Percentiles rank a stretch among this genome's conserved stretches.
phyloP scores from a whole-genome alignment of 2,329 filamentous ascomycete genomes.

The Pseudogymnoascus verrucosus region DNA sequence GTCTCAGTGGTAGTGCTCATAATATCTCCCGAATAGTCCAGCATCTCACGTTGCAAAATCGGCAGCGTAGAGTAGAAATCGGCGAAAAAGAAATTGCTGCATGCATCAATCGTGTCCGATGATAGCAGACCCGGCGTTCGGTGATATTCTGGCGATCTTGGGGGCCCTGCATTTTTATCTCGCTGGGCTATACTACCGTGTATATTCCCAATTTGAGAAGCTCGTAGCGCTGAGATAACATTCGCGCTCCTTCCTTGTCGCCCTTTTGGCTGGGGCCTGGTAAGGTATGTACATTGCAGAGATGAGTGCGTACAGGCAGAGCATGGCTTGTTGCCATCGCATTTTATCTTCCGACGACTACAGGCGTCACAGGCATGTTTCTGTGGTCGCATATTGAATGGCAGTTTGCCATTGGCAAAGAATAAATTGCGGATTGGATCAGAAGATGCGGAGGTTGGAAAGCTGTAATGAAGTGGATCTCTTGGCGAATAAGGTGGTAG shows the following conservation, averaged over 20 bases:
- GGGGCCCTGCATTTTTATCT: not conserved
- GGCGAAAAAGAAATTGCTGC: not conserved
- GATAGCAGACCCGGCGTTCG: not conserved
- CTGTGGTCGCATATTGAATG: constrained; percentile 11
- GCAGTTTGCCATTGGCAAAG: not conserved
- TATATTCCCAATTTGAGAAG: constrained; percentile 7
- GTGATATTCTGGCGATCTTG: not conserved
- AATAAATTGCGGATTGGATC: not conserved
- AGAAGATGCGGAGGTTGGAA: not conserved
- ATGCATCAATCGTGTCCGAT: not conserved
- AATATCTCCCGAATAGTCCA: not conserved
- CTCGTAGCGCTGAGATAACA: not conserved
- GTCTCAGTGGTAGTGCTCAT: constrained; percentile 5
- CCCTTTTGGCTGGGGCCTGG: not conserved
- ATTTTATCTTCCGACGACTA: constrained; percentile 11
- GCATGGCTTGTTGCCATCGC: constrained; percentile 11
- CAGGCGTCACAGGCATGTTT: constrained; percentile 12
- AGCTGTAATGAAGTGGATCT: not conserved
- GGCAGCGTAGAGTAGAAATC: constrained; percentile 1
- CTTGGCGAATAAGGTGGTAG: not conserved
- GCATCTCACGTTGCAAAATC: not conserved
- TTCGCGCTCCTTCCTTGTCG: constrained; percentile 1
- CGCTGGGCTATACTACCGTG: constrained; percentile 1
- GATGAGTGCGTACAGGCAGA: constrained; percentile 7
- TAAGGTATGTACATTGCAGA: constrained; percentile 5